These are phyloP conservation scores for Orbilia oligospora DNA, from an alignment of 2,329 filamentous ascomycete species.

Conservation along the genomic window DNA sequence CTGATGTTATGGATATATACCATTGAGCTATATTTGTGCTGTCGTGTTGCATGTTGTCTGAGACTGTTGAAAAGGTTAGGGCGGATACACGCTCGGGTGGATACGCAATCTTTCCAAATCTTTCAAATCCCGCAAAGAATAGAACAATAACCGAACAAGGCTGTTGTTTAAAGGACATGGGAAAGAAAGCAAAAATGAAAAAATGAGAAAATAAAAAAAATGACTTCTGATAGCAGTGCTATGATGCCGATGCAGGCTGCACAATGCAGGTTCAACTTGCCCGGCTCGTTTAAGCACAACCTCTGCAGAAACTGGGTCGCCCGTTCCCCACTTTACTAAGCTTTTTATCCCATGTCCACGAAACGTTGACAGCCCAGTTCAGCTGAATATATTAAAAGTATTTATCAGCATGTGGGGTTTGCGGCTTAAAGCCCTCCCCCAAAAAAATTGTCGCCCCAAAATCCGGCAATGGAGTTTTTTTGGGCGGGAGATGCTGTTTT, in stretches of 20 bases:
- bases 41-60: slow-evolving; percentile 6
- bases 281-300: background rate
- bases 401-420: slow-evolving; percentile 56
- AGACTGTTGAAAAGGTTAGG: background rate
- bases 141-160: background rate
- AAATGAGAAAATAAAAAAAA: too few relatives aligned
- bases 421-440: slow-evolving; percentile 32
- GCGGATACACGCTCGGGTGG: too few relatives aligned
- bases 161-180: background rate
- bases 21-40: background rate
- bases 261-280: background rate
- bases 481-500: slow-evolving; percentile 3
- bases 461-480: background rate
- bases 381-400: slow-evolving; percentile 57
- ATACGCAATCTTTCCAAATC: background rate
- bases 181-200: too few relatives aligned
- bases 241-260: background rate
- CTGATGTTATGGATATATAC: background rate
- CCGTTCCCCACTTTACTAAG: slow-evolving; percentile 1
- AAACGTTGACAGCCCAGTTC: slow-evolving; percentile 21
- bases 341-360: slow-evolving; percentile 5
- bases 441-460: background rate
- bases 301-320: background rate
- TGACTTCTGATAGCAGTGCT: background rate
- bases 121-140: background rate